Base-by-base conservation (phyloP, 768 basidiomycete species). In the Leucosporidium creatinivorum region DNA sequence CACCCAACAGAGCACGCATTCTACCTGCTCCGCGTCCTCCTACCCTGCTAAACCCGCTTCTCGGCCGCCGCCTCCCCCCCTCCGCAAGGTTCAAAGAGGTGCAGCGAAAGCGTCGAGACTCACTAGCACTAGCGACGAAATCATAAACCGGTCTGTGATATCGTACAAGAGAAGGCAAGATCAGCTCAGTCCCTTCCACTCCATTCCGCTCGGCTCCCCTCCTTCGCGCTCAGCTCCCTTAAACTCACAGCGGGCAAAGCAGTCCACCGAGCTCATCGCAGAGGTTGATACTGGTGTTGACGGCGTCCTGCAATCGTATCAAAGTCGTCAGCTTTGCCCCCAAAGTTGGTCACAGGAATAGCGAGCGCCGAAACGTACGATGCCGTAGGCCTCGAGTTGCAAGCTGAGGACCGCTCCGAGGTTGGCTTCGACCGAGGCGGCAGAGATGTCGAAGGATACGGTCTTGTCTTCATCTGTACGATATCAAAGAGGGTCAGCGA, bases 251-350 rank as follows among this genome's bases (percentile, higher is more conserved):
- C 83, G 93, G 80, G 69, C 94, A 98, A 18, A 97, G 82, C 30
- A 85, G 86, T 23, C 92, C 91, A 63, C 80, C 78, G 39, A 94
- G 83, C 57, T 90, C 82, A 58, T 80, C 79, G 81, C 94, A 98
- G 39, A 97, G 84, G 79, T 94, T 84, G 69, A 96, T 79, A n/a
- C 91, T 90, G 69, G 87, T 75, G 77, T 96, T 96, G 72, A 93
- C 75, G 23, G 88, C 85, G 36, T 85, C 83, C 39, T 44, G 39
- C 39, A 17, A 44, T 44, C 52, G 12, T 18, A 9, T 18, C 19
- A 8, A 28, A 17, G 12, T 3, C 26, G 28, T 54, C 52, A 54
- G 52, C 52, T 54, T 26, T 4, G 26, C 17, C 51, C 51, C 51
- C n/a, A n/a, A 51, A 18, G 15, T n/a, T 26, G n/a, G 13, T 23